A percentile compares a stretch with the other conserved stretches of the same genome.
phyloP scores from a whole-genome alignment of 176 grass and related monocot species.

The Ensete ventricosum region DNA sequence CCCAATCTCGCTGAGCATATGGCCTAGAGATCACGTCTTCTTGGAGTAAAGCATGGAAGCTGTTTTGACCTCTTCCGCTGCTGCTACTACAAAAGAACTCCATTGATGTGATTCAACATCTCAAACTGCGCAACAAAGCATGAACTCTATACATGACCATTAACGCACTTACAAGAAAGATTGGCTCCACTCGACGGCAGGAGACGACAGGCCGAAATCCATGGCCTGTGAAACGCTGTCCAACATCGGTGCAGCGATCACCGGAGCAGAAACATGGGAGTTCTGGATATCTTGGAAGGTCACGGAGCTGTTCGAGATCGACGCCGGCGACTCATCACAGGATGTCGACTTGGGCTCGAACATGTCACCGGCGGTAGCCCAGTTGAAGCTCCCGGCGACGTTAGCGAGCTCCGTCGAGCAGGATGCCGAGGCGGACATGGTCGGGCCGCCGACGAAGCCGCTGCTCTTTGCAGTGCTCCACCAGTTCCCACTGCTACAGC shows the following conservation, averaged over 20 bases:
- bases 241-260: slow-evolving; percentile 13
- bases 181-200: slow-evolving; percentile 11
- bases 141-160: background rate
- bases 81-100: background rate
- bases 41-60: background rate
- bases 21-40: slow-evolving; percentile 26
- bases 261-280: background rate
- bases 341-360: background rate
- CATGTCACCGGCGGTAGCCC: background rate
- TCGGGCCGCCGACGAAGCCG: background rate
- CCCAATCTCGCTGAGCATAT: slow-evolving; percentile 17
- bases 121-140: background rate
- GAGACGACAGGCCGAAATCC: background rate
- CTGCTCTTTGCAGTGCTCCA: background rate
- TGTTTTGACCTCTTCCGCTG: background rate
- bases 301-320: slow-evolving; percentile 26
- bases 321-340: slow-evolving; percentile 22
- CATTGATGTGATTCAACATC: background rate
- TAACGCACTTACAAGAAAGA: background rate
- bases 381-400: background rate
- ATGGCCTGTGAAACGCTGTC: background rate
- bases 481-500: background rate
- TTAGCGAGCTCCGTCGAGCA: background rate
- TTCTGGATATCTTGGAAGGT: slow-evolving; percentile 39
- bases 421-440: background rate